These are phyloP conservation scores for Scheffersomyces coipomensis DNA, from an alignment of 805 yeast species.

Conservation along the genomic window DNA sequence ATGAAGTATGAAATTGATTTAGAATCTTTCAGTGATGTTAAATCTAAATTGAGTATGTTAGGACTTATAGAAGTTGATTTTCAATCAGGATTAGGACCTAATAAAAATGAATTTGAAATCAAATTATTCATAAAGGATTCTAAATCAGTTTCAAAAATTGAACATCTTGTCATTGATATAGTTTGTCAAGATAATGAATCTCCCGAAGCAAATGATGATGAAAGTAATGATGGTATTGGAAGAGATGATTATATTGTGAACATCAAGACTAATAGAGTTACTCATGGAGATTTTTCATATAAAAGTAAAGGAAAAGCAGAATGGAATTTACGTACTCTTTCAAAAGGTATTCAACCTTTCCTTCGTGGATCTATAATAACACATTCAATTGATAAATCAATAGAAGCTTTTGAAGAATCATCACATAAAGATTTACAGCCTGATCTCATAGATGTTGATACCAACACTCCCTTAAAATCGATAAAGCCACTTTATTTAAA, in stretches of 20 bases:
- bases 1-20: constrained; percentile 65
- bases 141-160: constrained; percentile 31
- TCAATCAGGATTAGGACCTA: constrained; percentile 50
- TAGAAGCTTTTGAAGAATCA: constrained; percentile 17
- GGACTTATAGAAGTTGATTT: constrained; percentile 60
- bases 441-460: constrained; percentile 1
- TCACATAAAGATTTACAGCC: constrained; percentile 2
- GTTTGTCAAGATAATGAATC: constrained; percentile 11
- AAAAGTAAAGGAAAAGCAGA: constrained; percentile 52
- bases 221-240: constrained; percentile 5
- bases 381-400: constrained; percentile 4
- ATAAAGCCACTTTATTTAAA: constrained; percentile 39
- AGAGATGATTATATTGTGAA: constrained; percentile 15
- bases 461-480: constrained; percentile 2
- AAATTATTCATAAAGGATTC: constrained; percentile 42
- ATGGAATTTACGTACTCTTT: constrained; percentile 61
- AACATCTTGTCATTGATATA: constrained; percentile 27
- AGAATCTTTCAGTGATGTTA: constrained; percentile 12
- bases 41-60: constrained; percentile 21
- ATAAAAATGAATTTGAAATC: constrained; percentile 62
- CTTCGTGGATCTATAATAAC: constrained; percentile 56
- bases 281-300: constrained; percentile 74
- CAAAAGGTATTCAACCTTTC: constrained; percentile 66
- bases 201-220: constrained; percentile 8
- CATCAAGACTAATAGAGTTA: constrained; percentile 59